Evolutionary conservation across 345 rosid genomes (phyloP).

Genomic region (sweet orange (Citrus sinensis)): DNA sequence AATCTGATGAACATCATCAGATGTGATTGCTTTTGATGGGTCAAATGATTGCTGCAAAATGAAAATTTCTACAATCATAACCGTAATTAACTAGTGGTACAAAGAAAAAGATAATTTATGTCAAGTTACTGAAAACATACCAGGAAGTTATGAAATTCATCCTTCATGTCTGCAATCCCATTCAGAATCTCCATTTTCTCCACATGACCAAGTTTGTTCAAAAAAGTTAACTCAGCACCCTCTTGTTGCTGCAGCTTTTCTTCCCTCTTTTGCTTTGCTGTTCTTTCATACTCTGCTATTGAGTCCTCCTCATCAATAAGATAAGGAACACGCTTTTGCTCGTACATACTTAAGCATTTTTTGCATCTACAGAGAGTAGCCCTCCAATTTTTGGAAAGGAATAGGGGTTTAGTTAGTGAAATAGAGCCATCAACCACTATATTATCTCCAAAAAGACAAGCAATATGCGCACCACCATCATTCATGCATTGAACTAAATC

Average conservation of each 20-base stretch:
- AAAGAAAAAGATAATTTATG: not conserved
- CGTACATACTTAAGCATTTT: constrained; percentile 65
- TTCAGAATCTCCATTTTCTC: constrained; percentile 86
- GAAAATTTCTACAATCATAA: not conserved
- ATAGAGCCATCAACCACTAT: constrained; percentile 17
- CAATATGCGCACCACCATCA: constrained; percentile 14
- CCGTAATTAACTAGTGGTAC: not conserved
- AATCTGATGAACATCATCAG: constrained; percentile 77
- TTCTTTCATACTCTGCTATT: constrained; percentile 81
- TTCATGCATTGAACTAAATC: constrained; percentile 19
- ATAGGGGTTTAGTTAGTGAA: constrained; percentile 54
- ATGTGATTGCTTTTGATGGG: constrained; percentile 76
- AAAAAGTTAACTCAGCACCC: constrained; percentile 57
- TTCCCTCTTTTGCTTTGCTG: constrained; percentile 83
- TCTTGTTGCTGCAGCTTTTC: constrained; percentile 85
- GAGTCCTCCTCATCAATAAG: constrained; percentile 81
- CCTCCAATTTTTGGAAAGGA: constrained; percentile 90
- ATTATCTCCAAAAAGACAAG: constrained; percentile 45
- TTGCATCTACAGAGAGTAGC: constrained; percentile 71
- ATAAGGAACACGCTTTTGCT: constrained; percentile 52
- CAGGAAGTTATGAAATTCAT: constrained; percentile 68
- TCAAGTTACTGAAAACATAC: constrained; percentile 29
- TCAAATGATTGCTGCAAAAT: constrained; percentile 64
- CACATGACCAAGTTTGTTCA: constrained; percentile 77
- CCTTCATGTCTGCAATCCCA: constrained; percentile 83